phyloP scores from a whole-genome alignment of 2,329 filamentous ascomycete genomes.

The Apiospora rasikravindrae region DNA sequence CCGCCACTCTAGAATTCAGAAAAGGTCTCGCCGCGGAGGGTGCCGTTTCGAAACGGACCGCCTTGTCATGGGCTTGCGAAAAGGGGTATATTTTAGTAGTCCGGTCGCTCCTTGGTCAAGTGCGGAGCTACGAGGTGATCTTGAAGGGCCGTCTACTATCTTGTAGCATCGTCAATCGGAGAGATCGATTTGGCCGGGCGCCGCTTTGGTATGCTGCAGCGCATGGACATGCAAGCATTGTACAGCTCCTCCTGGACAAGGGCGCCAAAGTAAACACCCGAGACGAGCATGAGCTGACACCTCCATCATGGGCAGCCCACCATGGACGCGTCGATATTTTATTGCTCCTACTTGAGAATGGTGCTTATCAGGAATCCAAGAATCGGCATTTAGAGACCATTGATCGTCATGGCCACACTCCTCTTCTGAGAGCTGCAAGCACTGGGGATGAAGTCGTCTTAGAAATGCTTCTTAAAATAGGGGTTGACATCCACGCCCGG shows the following conservation, averaged over 20 bases:
- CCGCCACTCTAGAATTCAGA: conserved; percentile 17
- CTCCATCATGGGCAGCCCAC: background rate
- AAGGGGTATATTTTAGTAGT: conserved; percentile 23
- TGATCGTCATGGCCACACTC: background rate
- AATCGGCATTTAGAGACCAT: background rate
- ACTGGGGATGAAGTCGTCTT: background rate
- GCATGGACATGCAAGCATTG: background rate
- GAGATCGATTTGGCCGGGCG: background rate
- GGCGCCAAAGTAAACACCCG: background rate
- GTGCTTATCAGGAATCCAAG: background rate
- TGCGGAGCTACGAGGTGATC: background rate
- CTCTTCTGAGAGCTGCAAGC: background rate
- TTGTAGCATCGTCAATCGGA: background rate
- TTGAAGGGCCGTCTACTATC: background rate
- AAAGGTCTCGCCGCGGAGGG: background rate
- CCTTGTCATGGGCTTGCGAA: conserved; percentile 27
- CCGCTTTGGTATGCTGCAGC: background rate
- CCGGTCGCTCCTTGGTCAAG: conserved; percentile 18
- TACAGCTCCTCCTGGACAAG: background rate
- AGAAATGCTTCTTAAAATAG: background rate
- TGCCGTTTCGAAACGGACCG: conserved; percentile 6
- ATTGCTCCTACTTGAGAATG: background rate
- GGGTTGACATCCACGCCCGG: background rate
- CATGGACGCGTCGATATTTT: background rate
- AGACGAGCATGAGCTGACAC: background rate